Evolutionary conservation across 305 asterid genomes (phyloP), one percentile per base, ranked within the genome.

Genomic region (Rubia peregrina): DNA sequence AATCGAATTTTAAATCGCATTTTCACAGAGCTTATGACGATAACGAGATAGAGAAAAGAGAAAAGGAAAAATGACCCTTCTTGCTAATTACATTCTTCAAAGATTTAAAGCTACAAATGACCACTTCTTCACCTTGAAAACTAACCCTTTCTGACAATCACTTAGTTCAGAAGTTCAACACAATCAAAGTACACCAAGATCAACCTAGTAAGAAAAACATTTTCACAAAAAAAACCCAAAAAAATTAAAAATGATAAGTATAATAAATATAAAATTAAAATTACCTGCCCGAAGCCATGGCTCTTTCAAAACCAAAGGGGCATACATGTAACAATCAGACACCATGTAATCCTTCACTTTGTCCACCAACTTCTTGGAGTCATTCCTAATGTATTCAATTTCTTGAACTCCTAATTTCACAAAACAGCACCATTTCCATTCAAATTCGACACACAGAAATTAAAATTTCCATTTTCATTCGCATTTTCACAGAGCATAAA

Each of bases 261-360:
- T 8, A 22, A 12, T 7, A 24, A 56, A 57, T n/a, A 56, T 7
- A 1, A 51, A 51, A 16, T 51, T 10, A 46, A 16, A 33, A 41
- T 38, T 67, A 73, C 77, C 72, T 43, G 57, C 26, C 43, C n/a
- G 60, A 38, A 44, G 68, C 75, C 68, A 48, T 9, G 85, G 81
- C 62, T 72, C 66, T 19, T 71, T 55, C 61, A 19, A 36, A 38
- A 78, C n/a, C 30, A 86, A 46, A 16, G 90, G 87, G 4, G 89
- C 83, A 80, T 87, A 86, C 89, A 89, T 72, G 61, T 83, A 82
- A 70, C 79, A 72, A 77, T 89, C 91, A 63, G 83, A 80, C 71
- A 71, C 78, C 74, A 87, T 53, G 79, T 80, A 87, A 1, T 79
- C 80, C 64, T 75, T 73, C 30, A 79, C 73, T 60, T 68, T 75